Evolutionary conservation across 108 stramenopile genomes (phyloP).

Genomic region (Skeletonema menzelii): DNA sequence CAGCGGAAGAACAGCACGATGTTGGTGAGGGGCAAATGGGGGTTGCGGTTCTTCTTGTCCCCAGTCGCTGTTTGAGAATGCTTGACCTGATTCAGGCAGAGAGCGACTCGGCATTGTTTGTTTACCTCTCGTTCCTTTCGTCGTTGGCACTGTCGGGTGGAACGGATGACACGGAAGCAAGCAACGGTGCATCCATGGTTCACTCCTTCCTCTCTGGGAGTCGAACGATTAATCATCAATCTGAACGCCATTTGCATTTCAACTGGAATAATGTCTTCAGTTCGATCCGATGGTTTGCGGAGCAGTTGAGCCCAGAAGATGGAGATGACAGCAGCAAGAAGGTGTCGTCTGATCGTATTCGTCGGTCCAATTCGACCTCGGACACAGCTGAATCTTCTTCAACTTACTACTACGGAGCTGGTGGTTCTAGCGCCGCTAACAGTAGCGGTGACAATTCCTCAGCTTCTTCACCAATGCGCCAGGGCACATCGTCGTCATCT

Average conservation of each 20-base stretch:
- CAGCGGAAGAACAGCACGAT: slow-evolving; percentile 13
- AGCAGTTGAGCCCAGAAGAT: slow-evolving; percentile 53
- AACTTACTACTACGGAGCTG: slow-evolving; percentile 75
- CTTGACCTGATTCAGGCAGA: slow-evolving; percentile 51
- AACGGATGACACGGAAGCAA: slow-evolving; percentile 7
- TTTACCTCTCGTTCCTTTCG: slow-evolving; percentile 71
- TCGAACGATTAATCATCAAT: slow-evolving; percentile 32
- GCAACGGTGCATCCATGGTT: slow-evolving; percentile 56
- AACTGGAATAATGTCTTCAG: slow-evolving; percentile 49
- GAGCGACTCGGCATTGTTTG: slow-evolving; percentile 55
- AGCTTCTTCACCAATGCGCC: slow-evolving; percentile 25
- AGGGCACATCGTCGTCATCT: slow-evolving; percentile 15
- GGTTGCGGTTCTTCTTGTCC: slow-evolving; percentile 25
- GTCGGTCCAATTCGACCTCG: slow-evolving; percentile 20
- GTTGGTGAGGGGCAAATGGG: slow-evolving; percentile 4
- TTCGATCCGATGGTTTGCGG: slow-evolving; percentile 65
- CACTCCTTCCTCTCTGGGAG: slow-evolving; percentile 47
- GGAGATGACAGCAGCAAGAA: slow-evolving; percentile 28
- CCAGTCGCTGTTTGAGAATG: slow-evolving; percentile 53
- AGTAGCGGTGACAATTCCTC: slow-evolving; percentile 2
- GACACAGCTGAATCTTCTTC: slow-evolving; percentile 40
- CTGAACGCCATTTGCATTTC: slow-evolving; percentile 33
- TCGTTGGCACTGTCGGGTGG: slow-evolving; percentile 58
- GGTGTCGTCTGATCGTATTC: slow-evolving; percentile 20
- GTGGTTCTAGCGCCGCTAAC: not conserved